phyloP scores from a whole-genome alignment of 345 rosid genomes.

The Euphorbia lathyris region DNA sequence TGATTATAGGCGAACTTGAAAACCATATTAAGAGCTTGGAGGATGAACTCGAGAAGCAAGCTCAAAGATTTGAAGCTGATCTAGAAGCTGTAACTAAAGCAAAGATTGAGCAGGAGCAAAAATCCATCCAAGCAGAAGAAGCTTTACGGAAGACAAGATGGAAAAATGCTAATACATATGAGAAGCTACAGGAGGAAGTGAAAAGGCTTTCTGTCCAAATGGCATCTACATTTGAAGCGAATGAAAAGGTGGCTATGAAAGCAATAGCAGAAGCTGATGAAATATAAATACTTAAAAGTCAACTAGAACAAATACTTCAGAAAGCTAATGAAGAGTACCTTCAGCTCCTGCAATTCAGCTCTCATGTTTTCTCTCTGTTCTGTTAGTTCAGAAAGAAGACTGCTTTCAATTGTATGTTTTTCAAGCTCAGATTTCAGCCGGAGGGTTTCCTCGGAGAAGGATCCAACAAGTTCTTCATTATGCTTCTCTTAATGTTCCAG shows the following conservation, averaged over 20 bases:
- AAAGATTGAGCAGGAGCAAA: constrained; percentile 68
- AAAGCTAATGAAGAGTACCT: constrained; percentile 46
- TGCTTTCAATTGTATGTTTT: constrained; percentile 32
- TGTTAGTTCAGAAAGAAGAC: constrained; percentile 30
- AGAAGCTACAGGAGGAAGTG: constrained; percentile 78
- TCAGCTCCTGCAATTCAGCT: constrained; percentile 44
- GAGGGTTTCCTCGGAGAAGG: constrained; percentile 35
- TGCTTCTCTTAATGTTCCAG: constrained; percentile 48
- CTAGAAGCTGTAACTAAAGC: constrained; percentile 49
- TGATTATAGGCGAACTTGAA: constrained; percentile 48
- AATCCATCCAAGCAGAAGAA: constrained; percentile 84
- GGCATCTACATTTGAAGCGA: constrained; percentile 72
- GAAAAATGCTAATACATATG: constrained; percentile 74
- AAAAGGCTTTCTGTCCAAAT: constrained; percentile 67
- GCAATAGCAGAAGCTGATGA: constrained; percentile 72
- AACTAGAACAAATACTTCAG: constrained; percentile 58
- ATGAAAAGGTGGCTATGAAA: constrained; percentile 76
- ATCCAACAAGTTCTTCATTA: constrained; percentile 40
- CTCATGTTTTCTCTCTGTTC: constrained; percentile 35
- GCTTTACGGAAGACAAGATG: constrained; percentile 56
- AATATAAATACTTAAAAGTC: constrained; percentile 51
- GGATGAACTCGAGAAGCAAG: constrained; percentile 66
- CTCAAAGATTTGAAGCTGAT: constrained; percentile 52
- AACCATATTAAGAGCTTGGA: constrained; percentile 50
- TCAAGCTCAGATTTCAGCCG: constrained; percentile 45